A percentile compares a stretch with the other conserved stretches of the same genome.
Evolutionary conservation across 1,284 basidiomycete genomes (phyloP).

Genomic region (Limonomyces culmigenus): DNA sequence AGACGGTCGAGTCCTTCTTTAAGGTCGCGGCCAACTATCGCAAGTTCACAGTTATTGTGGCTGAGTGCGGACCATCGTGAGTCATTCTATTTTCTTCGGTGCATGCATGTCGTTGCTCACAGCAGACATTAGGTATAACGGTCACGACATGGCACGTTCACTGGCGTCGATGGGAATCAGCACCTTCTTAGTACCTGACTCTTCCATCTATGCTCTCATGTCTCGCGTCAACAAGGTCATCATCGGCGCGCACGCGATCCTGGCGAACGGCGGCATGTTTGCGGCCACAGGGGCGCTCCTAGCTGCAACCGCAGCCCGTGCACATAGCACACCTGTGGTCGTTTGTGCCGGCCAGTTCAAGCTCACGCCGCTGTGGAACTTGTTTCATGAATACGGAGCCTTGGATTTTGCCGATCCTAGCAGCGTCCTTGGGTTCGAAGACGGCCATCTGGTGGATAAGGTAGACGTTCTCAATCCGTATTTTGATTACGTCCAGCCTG

Average conservation of each 20-base stretch:
- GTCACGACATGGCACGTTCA: constrained; percentile 71
- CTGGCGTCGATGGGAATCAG: constrained; percentile 73
- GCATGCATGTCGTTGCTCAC: constrained; percentile 3
- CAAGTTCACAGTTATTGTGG: constrained; percentile 93
- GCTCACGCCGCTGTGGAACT: constrained; percentile 85
- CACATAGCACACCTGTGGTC: constrained; percentile 86
- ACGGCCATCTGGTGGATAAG: constrained; percentile 60
- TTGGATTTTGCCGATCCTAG: constrained; percentile 81
- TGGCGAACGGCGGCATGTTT: constrained; percentile 93
- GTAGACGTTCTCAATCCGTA: constrained; percentile 86
- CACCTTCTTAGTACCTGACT: constrained; percentile 90
- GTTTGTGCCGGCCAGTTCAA: constrained; percentile 95
- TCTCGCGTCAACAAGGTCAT: constrained; percentile 95
- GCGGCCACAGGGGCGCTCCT: constrained; percentile 75
- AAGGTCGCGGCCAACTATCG: constrained; percentile 80
- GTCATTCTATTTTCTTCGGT: constrained; percentile 13
- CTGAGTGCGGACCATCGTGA: constrained; percentile 85
- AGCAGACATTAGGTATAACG: constrained; percentile 44
- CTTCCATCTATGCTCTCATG: constrained; percentile 89
- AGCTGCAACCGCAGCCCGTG: constrained; percentile 78
- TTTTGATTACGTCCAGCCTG: constrained; percentile 89
- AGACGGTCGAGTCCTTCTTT: constrained; percentile 88
- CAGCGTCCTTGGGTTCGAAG: constrained; percentile 68
- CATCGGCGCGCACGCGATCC: constrained; percentile 79
- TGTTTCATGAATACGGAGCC: constrained; percentile 77